Evolutionary conservation across 2,329 filamentous ascomycete genomes (phyloP).

Genomic region (Botrytis fragariae): DNA sequence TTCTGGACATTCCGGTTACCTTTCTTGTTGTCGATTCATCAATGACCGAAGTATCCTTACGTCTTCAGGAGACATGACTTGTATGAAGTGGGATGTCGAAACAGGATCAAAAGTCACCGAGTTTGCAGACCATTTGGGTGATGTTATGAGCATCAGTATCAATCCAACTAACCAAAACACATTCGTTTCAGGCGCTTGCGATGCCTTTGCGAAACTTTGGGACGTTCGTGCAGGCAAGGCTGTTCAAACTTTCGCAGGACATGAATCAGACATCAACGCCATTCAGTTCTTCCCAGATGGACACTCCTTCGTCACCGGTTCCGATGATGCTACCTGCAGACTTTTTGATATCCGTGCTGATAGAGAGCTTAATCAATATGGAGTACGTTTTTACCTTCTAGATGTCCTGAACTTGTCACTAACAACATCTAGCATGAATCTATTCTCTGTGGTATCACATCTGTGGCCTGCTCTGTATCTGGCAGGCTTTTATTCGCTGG

Average conservation of each 20-base stretch:
- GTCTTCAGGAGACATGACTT: constrained; percentile 98
- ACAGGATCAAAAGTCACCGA: constrained; percentile 96
- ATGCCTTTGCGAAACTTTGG: constrained; percentile 98
- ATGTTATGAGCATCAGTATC: constrained; percentile 99
- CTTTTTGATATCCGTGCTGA: constrained; percentile 98
- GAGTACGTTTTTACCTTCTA: constrained; percentile 48
- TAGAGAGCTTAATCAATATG: constrained; percentile 68
- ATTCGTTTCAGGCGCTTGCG: constrained; percentile 98
- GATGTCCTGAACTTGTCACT: constrained; percentile 24
- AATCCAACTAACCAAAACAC: constrained; percentile 99
- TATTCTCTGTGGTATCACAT: constrained; percentile 96
- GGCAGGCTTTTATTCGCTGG: constrained; percentile 93
- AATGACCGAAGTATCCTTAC: constrained; percentile 97
- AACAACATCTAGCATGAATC: constrained; percentile 72
- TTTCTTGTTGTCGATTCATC: constrained; percentile 98
- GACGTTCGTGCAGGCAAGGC: constrained; percentile 98
- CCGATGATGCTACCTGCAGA: constrained; percentile 94
- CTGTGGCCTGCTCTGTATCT: constrained; percentile 95
- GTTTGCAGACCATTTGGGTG: constrained; percentile 95
- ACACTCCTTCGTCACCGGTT: constrained; percentile 96
- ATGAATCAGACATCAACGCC: constrained; percentile 98
- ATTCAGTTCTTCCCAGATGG: constrained; percentile 99
- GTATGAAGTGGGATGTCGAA: constrained; percentile 99
- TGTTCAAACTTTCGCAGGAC: constrained; percentile 96
- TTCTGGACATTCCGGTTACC: constrained; percentile 93